Conservation (phyloP, 2,329 filamentous ascomycete species). For the Fusarium luffae region DNA sequence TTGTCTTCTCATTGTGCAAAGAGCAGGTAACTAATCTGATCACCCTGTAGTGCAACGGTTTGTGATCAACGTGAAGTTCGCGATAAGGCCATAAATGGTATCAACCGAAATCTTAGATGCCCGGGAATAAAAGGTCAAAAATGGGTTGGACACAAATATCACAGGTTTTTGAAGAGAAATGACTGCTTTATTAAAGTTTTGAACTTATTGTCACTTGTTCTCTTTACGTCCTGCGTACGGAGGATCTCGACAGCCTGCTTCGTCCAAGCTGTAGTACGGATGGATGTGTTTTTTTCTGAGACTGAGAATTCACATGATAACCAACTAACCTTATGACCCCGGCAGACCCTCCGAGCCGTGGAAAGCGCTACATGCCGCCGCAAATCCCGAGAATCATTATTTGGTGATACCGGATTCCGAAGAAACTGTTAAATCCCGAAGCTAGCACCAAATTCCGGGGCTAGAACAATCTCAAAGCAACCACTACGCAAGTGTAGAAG, state of each 20-base stretch:
- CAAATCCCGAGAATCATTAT: neutral
- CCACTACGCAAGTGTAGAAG: neutral
- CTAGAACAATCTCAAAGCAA: neutral
- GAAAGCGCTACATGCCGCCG: neutral
- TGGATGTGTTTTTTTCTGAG: neutral
- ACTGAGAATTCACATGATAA: neutral
- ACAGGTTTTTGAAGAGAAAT: no score
- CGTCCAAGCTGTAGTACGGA: neutral
- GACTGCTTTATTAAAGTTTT: neutral
- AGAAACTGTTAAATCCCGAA: neutral
- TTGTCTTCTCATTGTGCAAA: no score
- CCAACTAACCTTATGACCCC: neutral
- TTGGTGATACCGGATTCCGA: slow-evolving; percentile 1
- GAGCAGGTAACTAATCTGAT: no score
- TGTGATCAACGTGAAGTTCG: no score
- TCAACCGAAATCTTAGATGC: no score
- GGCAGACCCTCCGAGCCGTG: slow-evolving; percentile 6
- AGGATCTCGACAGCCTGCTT: neutral
- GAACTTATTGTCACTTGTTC: neutral
- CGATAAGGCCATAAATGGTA: no score
- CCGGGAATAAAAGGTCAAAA: no score
- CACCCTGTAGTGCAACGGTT: no score
- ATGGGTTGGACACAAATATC: no score
- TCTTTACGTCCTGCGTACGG: neutral
- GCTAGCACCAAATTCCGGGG: slow-evolving; percentile 1